Conservation (phyloP, 352 stramenopile genomes). For the Phytopythium chamaehyphon region DNA sequence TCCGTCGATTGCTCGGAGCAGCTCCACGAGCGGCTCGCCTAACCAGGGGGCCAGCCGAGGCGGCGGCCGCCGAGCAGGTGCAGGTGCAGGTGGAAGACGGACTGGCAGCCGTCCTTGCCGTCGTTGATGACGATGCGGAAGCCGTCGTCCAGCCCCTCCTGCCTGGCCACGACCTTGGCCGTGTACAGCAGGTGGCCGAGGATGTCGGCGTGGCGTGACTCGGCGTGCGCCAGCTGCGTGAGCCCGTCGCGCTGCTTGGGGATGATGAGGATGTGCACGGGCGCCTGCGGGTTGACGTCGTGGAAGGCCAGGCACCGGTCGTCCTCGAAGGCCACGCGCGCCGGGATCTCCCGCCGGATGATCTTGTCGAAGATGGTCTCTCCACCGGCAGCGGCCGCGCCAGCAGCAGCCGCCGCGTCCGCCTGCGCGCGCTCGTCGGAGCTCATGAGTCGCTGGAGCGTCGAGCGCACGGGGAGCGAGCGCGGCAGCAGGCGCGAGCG, state of each 20-base stretch:
- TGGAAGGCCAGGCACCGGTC: slow-evolving; percentile 96
- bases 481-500: too few species aligned
- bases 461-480: too few species aligned
- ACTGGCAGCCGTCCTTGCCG: slow-evolving; percentile 91
- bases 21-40: slow-evolving; percentile 16
- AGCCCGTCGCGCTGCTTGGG: slow-evolving; percentile 94
- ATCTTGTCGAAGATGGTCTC: slow-evolving; percentile 99
- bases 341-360: slow-evolving; percentile 91
- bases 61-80: slow-evolving; percentile 94
- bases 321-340: slow-evolving; percentile 96
- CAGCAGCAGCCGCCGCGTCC: slow-evolving; percentile 35
- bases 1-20: background rate
- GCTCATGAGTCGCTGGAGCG: slow-evolving; percentile 32
- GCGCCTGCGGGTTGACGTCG: slow-evolving; percentile 95
- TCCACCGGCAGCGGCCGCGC: slow-evolving; percentile 39
- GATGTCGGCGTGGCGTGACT: slow-evolving; percentile 92
- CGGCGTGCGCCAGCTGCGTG: slow-evolving; percentile 86
- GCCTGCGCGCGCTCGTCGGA: slow-evolving; percentile 60
- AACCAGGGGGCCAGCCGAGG: slow-evolving; percentile 93
- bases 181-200: slow-evolving; percentile 93
- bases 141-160: slow-evolving; percentile 89
- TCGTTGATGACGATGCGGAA: slow-evolving; percentile 99
- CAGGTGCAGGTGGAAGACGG: slow-evolving; percentile 89
- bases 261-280: slow-evolving; percentile 97
- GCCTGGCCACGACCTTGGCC: slow-evolving; percentile 91